Evolutionary conservation across 495 filamentous ascomycete species (phyloP).

Genomic region (Penicillium steckii): DNA sequence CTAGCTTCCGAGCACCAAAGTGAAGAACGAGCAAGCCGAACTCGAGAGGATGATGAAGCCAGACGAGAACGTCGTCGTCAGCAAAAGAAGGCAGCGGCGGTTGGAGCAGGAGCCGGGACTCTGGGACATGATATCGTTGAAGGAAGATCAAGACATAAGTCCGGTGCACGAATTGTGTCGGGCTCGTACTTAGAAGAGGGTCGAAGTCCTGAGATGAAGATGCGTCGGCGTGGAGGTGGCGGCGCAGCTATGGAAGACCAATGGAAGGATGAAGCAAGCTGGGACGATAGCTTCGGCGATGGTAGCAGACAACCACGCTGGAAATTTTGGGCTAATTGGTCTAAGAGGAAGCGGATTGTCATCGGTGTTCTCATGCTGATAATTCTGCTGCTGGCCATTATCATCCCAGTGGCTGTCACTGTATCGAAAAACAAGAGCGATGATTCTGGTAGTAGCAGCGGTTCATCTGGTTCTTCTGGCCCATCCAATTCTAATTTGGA

Average conservation of each 20-base stretch:
- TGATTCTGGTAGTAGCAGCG: conserved; percentile 20
- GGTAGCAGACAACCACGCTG: conserved; percentile 22
- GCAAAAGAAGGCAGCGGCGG: conserved; percentile 29
- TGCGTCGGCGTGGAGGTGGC: conserved; percentile 40
- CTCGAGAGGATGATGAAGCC: conserved; percentile 29
- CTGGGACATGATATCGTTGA: conserved; percentile 25
- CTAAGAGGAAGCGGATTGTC: conserved; percentile 36
- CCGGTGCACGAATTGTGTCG: conserved; percentile 61
- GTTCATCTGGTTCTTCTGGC: conserved; percentile 25
- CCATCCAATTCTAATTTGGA: conserved; percentile 58
- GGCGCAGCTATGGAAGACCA: conserved; percentile 28
- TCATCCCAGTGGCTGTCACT: conserved; percentile 72
- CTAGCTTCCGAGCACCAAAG: conserved; percentile 57
- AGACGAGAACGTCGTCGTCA: conserved; percentile 36
- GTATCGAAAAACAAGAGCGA: conserved; percentile 62
- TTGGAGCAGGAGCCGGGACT: conserved; percentile 17
- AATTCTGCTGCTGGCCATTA: conserved; percentile 64
- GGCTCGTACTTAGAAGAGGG: conserved; percentile 71
- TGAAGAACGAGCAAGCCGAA: conserved; percentile 14
- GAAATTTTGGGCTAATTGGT: conserved; percentile 34
- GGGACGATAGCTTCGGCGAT: conserved; percentile 31
- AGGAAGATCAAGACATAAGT: conserved; percentile 37
- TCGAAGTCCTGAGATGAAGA: conserved; percentile 32
- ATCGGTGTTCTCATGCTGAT: conserved; percentile 39
- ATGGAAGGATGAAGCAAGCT: conserved; percentile 31